Conservation (phyloP, 1,284 basidiomycete genomes). For the Austropuccinia psidii region DNA sequence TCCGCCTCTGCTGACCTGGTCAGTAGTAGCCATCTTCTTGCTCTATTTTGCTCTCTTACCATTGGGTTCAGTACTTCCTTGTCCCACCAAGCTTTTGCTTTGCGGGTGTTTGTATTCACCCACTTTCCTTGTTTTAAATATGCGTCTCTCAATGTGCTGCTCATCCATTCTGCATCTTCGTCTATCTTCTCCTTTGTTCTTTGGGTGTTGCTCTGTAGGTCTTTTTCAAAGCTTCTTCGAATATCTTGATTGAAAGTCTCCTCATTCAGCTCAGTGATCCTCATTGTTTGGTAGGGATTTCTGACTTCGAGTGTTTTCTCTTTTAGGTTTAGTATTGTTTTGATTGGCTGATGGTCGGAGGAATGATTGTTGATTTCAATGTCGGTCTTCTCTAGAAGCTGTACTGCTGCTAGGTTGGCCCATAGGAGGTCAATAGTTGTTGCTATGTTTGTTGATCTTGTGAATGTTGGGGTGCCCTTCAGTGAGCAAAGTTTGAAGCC, state of each 20-base stretch:
- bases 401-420: background rate
- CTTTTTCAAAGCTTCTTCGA: no score
- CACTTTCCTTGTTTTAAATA: no score
- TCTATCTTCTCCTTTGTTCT: no score
- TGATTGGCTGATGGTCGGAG: background rate
- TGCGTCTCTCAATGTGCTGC: no score
- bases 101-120: background rate
- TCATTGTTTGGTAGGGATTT: no score
- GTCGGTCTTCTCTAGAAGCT: background rate
- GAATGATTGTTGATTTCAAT: background rate
- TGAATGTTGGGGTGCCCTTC: constrained; percentile 1
- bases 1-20: background rate
- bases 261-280: no score
- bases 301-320: no score
- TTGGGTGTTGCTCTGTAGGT: no score
- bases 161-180: no score
- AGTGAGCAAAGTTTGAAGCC: constrained; percentile 1
- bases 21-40: background rate
- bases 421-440: background rate
- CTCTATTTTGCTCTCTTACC: background rate
- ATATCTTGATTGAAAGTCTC: no score
- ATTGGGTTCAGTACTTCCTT: background rate
- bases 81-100: background rate
- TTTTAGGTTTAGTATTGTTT: no score
- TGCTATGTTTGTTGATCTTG: background rate